Evolutionary conservation across 257 asterid genomes (phyloP), one percentile per base, ranked within the genome.

Genomic region (Anisodus tanguticus): DNA sequence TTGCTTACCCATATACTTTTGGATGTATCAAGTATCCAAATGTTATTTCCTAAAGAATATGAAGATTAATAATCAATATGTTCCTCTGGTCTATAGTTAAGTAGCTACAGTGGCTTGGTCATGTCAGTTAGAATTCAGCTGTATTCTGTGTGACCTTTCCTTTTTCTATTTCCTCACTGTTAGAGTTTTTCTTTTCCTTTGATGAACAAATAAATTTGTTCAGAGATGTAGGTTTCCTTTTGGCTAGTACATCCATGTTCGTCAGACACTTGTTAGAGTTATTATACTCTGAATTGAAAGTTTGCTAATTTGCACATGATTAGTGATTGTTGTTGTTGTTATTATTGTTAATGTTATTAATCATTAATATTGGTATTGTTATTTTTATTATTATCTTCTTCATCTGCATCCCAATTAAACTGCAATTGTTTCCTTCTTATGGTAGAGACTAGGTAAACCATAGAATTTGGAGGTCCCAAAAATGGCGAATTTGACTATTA

Each of bases 401-500:
- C 60, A 72, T 82, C 51, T 12, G n/a, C 55, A 67, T 39, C 80
- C 80, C 51, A 67, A 81, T 62, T 62, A 12, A 78, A 77, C 45
- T 60, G 47, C 87, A 64, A 60, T 77, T 63, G 83, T 60, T 85
- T 43, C 59, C 80, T 81, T 76, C 83, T 86, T 81, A 83, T 79
- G 89, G 86, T 80, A 83, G 68, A 51, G 82, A 26, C 59, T 43
- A 51, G 81, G 80, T 60, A 13, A 77, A 54, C 51, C 17, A 39
- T 60, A 69, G 78, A 22, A 39, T 39, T 7, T 51, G 43, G 81
- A 67, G 58, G 81, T 51, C 66, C 45, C 71, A 41, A 76, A 80
- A 81, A 92, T 92, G 95, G 91, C 95, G 9, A 90, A 90, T 82
- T 59, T 89, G 85, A 83, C 89, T 41, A 86, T 92, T 84, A 90